Percentiles rank a stretch among this genome's conserved stretches.
These are phyloP conservation scores for Neurospora tetrasperma DNA, from an alignment of 495 filamentous ascomycete species.

Conservation along the genomic window DNA sequence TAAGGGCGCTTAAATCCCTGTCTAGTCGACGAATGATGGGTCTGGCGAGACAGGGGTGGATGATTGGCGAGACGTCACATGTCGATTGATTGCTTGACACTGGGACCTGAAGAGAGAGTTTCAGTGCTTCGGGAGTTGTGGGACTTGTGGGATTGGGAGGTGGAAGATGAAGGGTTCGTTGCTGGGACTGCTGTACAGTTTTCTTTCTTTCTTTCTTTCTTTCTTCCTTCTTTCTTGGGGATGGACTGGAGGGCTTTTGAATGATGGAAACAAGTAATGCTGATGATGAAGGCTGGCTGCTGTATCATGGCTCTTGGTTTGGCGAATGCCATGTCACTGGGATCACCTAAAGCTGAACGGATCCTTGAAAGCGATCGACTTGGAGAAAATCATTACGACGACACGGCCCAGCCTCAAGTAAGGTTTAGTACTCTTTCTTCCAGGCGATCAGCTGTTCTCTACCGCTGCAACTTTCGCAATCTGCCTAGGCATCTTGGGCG, in stretches of 20 bases:
- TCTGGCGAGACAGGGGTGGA: not conserved
- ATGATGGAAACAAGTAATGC: not conserved
- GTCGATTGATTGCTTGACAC: not conserved
- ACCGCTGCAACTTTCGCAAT: not conserved
- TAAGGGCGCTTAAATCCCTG: not conserved
- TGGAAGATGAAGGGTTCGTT: not conserved
- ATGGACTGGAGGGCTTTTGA: not conserved
- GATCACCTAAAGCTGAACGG: not conserved
- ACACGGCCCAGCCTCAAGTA: not conserved
- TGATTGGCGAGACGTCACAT: not conserved
- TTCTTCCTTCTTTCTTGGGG: not conserved
- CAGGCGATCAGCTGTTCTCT: not conserved
- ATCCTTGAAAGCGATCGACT: not conserved
- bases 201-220: not conserved
- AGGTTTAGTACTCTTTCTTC: not conserved
- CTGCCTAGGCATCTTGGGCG: not conserved
- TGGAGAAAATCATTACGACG: not conserved
- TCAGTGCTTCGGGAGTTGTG: not conserved
- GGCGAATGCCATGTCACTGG: not conserved
- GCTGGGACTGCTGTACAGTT: not conserved
- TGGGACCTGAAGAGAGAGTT: not conserved
- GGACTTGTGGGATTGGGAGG: not conserved
- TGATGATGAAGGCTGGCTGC: not conserved
- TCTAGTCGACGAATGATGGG: not conserved
- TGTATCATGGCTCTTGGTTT: not conserved